Evolutionary conservation across 345 rosid genomes (phyloP), one percentile per base, ranked within the genome.

Genomic region (Cardamine resedifolia): DNA sequence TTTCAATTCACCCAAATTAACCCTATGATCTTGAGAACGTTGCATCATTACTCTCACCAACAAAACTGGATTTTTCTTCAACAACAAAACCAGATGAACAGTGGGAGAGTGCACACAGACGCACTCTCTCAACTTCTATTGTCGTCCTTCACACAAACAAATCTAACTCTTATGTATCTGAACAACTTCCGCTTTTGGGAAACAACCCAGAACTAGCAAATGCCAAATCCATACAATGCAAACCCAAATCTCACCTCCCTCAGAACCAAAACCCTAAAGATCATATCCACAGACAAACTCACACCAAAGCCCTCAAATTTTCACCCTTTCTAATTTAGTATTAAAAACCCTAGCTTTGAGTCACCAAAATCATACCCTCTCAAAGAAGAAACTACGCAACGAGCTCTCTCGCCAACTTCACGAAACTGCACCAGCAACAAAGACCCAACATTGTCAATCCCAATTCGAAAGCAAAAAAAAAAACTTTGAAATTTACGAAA

Each of bases 1-100:
- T 86, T 83, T 92, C 79, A 90, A 55, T 71, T 96, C 99, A 76
- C 77, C 84, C 81, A 96, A 79, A 85, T 92, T 81, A 20, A 89
- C 73, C 83, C 98, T 96, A 51, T 88, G 80, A 77, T 94, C 78
- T 81, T 86, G 97, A 77, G 81, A 89, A 58, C 90, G 88, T 80
- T 85, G 96, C 99, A 95, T 95, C 27, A 68, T 59, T 41, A 66
- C 58, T 73, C 78, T 57, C 79, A 51, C 63, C 16, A 64, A 64
- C 4, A 36, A 60, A 24, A 5, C 27, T 0, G n/a, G n/a, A 58
- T 9, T 52, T 36, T 47, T 6, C 50, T 39, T 28, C 26, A 10
- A 62, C 44, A 64, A 48, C 26, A 24, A 44, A 72, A 50, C 23
- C 52, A 34, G 31, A 31, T 31, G 65, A 61, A 64, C 31, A 75